A percentile compares a stretch with the other conserved stretches of the same genome.
These are phyloP conservation scores for Pachyrhizus erosus DNA, from an alignment of 306 rosid genomes.

Conservation along the genomic window DNA sequence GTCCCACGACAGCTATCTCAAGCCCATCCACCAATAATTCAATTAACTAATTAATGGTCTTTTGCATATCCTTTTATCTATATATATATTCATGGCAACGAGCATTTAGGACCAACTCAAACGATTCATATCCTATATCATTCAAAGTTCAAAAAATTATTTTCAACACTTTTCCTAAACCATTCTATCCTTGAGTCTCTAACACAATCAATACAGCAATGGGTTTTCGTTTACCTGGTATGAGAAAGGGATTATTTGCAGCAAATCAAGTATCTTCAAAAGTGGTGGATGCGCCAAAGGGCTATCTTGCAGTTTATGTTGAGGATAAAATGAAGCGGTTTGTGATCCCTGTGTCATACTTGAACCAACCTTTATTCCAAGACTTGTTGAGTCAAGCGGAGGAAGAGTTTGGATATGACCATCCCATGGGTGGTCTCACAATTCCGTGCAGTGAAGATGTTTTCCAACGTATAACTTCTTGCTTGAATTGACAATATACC, in stretches of 20 bases:
- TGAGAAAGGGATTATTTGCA: not conserved
- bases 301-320: not conserved
- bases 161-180: not conserved
- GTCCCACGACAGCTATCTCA: not conserved
- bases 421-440: slow-evolving; percentile 57
- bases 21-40: not conserved
- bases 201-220: not conserved
- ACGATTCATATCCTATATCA: not conserved
- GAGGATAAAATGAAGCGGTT: not conserved
- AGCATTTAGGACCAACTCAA: not conserved
- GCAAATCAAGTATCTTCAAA: not conserved
- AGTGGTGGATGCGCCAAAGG: not conserved
- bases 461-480: not conserved
- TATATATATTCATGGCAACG: not conserved
- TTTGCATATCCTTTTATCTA: not conserved
- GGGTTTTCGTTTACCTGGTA: not conserved
- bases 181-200: not conserved
- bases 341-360: not conserved
- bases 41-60: not conserved
- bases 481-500: not conserved
- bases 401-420: slow-evolving; percentile 27
- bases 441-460: slow-evolving; percentile 50
- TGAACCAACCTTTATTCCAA: slow-evolving; percentile 15
- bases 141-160: slow-evolving; percentile 16
- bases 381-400: slow-evolving; percentile 4